Evolutionary conservation across 495 filamentous ascomycete genomes (phyloP).

Genomic region (Neurospora cerealis): DNA sequence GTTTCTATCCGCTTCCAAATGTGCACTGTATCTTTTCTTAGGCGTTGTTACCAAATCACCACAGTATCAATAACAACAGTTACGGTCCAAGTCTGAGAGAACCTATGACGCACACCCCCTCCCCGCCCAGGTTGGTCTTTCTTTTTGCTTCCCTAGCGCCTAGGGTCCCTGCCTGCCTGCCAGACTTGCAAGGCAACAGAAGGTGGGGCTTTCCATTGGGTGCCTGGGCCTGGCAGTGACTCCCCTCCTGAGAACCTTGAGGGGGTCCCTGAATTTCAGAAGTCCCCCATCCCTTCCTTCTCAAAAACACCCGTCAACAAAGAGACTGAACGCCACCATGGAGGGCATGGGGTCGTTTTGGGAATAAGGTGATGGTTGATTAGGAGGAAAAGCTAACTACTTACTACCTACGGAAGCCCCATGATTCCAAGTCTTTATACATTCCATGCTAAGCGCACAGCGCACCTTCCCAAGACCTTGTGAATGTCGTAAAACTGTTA

Average conservation of each 20-base stretch:
- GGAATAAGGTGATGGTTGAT: too few species aligned
- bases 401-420: too few species aligned
- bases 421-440: too few species aligned
- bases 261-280: neutral
- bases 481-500: neutral
- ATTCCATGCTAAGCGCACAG: too few species aligned
- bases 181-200: neutral
- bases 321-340: neutral
- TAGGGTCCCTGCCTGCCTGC: neutral
- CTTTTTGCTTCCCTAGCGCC: neutral
- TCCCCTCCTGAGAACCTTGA: neutral
- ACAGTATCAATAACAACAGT: neutral
- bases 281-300: neutral
- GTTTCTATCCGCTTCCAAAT: conserved; percentile 3
- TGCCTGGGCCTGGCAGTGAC: neutral
- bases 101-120: neutral
- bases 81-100: neutral
- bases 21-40: conserved; percentile 1
- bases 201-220: neutral
- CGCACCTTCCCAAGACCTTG: neutral
- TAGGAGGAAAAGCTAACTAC: too few species aligned
- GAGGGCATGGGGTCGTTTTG: too few species aligned
- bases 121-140: neutral
- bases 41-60: neutral
- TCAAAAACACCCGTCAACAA: neutral